A percentile compares a stretch with the other conserved stretches of the same genome.
These are phyloP conservation scores for Forsythia viridissima DNA, from an alignment of 257 asterid species.

Conservation along the genomic window DNA sequence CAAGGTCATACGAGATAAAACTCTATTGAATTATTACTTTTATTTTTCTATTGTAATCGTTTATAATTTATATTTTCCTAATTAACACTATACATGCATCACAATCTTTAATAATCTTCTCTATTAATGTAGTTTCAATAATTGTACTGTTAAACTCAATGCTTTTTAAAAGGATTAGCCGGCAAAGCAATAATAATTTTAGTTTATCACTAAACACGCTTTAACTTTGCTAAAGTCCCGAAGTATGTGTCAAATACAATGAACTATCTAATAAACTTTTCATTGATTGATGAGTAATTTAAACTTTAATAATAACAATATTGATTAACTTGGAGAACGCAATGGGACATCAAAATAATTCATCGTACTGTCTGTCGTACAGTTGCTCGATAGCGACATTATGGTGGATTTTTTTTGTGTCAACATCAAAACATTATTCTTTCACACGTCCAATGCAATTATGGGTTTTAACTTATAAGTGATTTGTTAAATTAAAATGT, in stretches of 20 bases:
- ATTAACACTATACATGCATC: not conserved
- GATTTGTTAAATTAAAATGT: not conserved
- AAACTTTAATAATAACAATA: not conserved
- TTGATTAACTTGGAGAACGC: not conserved
- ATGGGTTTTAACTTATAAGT: not conserved
- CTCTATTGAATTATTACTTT: not conserved
- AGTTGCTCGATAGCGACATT: not conserved
- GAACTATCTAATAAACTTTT: conserved; percentile 18
- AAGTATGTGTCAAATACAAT: conserved; percentile 30
- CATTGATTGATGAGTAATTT: conserved; percentile 2
- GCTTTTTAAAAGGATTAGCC: not conserved
- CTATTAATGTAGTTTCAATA: not conserved
- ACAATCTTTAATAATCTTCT: not conserved
- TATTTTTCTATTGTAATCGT: not conserved
- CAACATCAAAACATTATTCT: not conserved
- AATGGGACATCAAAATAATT: conserved; percentile 15
- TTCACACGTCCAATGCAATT: not conserved
- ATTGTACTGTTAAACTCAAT: not conserved
- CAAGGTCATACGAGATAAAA: not conserved
- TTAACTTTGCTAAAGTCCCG: conserved; percentile 1
- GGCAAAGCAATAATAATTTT: conserved; percentile 18
- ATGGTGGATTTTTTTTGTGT: not conserved
- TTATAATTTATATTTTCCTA: not conserved
- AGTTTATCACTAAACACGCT: conserved; percentile 26
- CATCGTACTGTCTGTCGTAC: not conserved